Evolutionary conservation across 306 rosid species (phyloP), one percentile per base, ranked within the genome.

Genomic region (Prunus padus): DNA sequence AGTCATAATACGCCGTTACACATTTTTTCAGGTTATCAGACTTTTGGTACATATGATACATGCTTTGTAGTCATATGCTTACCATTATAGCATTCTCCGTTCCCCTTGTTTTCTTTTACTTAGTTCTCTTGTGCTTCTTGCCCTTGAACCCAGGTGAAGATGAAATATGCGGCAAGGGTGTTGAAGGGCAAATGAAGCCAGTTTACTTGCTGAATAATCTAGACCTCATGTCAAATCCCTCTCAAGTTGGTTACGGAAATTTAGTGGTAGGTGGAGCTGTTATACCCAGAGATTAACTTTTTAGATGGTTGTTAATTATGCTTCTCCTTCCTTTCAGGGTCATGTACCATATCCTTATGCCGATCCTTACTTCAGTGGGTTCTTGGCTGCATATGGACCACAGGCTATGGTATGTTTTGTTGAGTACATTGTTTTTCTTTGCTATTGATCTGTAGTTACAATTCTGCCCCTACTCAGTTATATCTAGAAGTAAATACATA

Each of bases 371-470:
- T 87, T 51, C 28, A 69, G 85, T 11, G 86, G 89, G 66, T 72
- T 91, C 42, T 42, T 78, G 69, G 50, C 80, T 81, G 82, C 86
- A 2, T 88, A 82, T 72, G 92, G 92, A 56, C 88, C 89, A 11
- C 91, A 83, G 37, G 80, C 83, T 76, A 69, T 77, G 71, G 98
- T 93, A 85, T 87, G 95, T 86, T 87, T 46, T 73, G 15, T 22
- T 14, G 5, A 50, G 31, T 54, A 22, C 82, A 50, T 10, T 60
- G 28, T 40, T 65, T 73, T 30, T 31, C 44, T 62, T 25, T 59
- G 19, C 19, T 33, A 16, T 67, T 70, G 19, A 61, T 69, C 45
- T 69, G 23, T 60, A 18, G 45, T n/a, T 56, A 56, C 23, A 20
- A 40, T 55, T 20, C 9, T 44, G 22, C 13, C 10, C 33, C 64